Evolutionary conservation across 1,139 yeast species (phyloP).

Genomic region (Entelexis sorbosivorans): DNA sequence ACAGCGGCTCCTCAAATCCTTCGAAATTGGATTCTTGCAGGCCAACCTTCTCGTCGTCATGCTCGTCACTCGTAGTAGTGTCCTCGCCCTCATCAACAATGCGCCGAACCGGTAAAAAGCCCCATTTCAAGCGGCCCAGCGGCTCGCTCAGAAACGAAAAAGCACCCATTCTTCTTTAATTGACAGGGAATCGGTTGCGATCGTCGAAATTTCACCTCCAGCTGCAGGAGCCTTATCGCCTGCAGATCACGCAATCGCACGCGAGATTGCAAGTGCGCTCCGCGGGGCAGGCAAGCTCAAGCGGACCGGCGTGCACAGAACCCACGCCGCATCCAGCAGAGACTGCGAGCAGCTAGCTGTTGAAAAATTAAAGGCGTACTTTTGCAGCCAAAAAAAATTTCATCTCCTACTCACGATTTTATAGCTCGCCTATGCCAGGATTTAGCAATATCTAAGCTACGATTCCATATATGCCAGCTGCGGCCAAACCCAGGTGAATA

Average conservation of each 20-base stretch:
- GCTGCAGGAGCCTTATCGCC: neutral
- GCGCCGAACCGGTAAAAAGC: conserved; percentile 18
- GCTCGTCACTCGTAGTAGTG: neutral
- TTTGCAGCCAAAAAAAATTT: too few species aligned
- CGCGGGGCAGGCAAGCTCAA: too few species aligned
- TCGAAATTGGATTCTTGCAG: conserved; percentile 11
- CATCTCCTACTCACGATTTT: too few species aligned
- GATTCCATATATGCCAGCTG: neutral
- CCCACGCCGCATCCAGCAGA: too few species aligned
- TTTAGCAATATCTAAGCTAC: too few species aligned
- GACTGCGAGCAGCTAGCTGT: too few species aligned
- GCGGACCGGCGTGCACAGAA: too few species aligned
- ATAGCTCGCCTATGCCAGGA: too few species aligned
- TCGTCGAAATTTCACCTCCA: neutral
- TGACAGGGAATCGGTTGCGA: neutral
- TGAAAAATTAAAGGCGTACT: too few species aligned
- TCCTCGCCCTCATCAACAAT: conserved; percentile 17
- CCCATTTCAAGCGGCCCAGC: conserved; percentile 17
- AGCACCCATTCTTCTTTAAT: neutral
- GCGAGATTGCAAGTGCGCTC: conserved; percentile 1
- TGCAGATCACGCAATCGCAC: neutral
- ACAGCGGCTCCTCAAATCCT: neutral
- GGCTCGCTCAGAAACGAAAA: neutral
- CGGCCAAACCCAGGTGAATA: conserved; percentile 9
- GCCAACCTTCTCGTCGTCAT: neutral